Conservation (phyloP, 306 rosid genomes). For the Prunus mongolica region DNA sequence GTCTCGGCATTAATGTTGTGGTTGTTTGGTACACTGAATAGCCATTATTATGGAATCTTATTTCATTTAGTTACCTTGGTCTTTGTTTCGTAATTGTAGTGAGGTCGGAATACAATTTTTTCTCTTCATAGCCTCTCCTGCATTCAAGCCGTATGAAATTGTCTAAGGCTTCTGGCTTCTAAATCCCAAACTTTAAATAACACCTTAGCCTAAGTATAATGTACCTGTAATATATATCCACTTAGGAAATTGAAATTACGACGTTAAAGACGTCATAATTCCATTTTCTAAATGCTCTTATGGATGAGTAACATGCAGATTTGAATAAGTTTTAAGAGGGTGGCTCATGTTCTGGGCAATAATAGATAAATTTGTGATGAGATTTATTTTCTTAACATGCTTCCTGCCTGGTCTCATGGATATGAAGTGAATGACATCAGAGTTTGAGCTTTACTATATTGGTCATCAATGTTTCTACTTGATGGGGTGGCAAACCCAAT, state of each 20-base stretch:
- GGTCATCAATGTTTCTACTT: neutral
- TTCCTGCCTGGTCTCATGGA: neutral
- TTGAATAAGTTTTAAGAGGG: neutral
- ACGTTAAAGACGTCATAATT: neutral
- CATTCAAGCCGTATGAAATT: neutral
- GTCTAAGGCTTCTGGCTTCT: neutral
- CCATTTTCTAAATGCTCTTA: neutral
- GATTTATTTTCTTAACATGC: neutral
- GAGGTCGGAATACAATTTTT: neutral
- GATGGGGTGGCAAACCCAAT: neutral
- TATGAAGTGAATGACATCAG: neutral
- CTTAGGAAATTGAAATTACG: neutral
- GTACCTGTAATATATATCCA: neutral
- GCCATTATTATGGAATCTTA: neutral
- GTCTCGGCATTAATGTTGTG: neutral
- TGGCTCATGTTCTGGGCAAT: neutral
- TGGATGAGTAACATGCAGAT: neutral
- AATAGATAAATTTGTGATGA: neutral
- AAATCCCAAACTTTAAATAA: neutral
- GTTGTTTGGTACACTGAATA: neutral
- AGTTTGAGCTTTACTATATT: neutral
- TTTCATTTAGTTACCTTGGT: neutral
- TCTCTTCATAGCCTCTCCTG: neutral
- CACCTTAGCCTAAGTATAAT: neutral
- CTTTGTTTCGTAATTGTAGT: neutral